Evolutionary conservation across 2,329 filamentous ascomycete species (phyloP).

Genomic region (Teratosphaeria destructans): DNA sequence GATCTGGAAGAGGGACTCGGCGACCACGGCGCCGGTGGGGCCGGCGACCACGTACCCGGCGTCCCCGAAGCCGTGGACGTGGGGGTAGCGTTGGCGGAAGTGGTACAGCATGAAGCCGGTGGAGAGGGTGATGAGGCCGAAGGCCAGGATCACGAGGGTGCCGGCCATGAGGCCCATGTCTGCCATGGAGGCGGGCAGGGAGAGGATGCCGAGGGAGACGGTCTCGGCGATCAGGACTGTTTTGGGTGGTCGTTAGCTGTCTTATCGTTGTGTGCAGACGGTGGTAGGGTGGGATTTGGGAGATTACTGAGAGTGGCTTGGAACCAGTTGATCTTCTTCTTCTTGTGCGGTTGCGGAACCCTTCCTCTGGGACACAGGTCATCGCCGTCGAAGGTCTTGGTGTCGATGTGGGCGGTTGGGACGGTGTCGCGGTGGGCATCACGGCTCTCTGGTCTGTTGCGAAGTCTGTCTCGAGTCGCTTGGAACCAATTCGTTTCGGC

Average conservation of each 20-base stretch:
- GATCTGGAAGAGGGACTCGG: constrained; percentile 52
- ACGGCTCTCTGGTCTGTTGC: neutral
- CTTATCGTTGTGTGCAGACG: too few relatives aligned
- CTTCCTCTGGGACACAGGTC: neutral
- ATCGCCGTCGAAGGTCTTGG: neutral
- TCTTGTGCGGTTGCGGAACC: neutral
- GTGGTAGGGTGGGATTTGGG: too few relatives aligned
- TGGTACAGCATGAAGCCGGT: constrained; percentile 51
- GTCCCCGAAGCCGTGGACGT: constrained; percentile 50
- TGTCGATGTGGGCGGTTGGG: neutral
- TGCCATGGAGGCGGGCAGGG: constrained; percentile 44
- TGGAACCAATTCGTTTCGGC: neutral
- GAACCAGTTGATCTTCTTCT: neutral
- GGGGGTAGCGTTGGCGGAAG: constrained; percentile 46
- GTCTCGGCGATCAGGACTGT: constrained; percentile 48
- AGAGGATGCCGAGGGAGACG: constrained; percentile 46
- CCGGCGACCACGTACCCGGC: constrained; percentile 55
- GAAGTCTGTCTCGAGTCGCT: neutral
- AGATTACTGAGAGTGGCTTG: neutral
- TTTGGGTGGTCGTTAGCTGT: neutral
- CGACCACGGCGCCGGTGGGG: constrained; percentile 50
- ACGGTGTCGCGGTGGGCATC: neutral
- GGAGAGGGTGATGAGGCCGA: constrained; percentile 49
- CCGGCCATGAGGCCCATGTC: constrained; percentile 43
- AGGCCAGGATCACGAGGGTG: constrained; percentile 43